A percentile compares a stretch with the other conserved stretches of the same genome.
These are phyloP conservation scores for Malassezia psittaci DNA, from an alignment of 1,284 basidiomycete species.

Conservation along the genomic window DNA sequence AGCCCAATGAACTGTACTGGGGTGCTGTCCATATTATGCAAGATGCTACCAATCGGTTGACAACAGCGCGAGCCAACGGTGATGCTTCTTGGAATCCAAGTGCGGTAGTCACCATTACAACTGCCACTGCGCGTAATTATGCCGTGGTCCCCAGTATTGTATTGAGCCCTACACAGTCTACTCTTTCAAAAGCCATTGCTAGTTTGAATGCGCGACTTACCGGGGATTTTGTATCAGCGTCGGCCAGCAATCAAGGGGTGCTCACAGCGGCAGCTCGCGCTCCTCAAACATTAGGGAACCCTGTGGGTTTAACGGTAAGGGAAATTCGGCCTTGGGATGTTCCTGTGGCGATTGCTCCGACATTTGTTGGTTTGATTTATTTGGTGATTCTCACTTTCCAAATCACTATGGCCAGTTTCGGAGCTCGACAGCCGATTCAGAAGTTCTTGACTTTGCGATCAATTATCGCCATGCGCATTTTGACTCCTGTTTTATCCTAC, in stretches of 20 bases:
- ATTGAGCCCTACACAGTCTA: conserved; percentile 19
- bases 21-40: conserved; percentile 25
- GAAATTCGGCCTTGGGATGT: conserved; percentile 62
- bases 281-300: conserved; percentile 55
- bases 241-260: conserved; percentile 20
- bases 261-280: conserved; percentile 51
- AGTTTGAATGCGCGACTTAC: conserved; percentile 19
- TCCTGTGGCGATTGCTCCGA: conserved; percentile 62
- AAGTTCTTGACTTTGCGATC: conserved; percentile 28
- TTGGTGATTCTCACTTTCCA: conserved; percentile 55
- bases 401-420: conserved; percentile 29
- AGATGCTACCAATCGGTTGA: conserved; percentile 23
- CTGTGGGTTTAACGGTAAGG: conserved; percentile 53
- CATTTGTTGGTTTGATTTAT: conserved; percentile 68
- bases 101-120: conserved; percentile 23
- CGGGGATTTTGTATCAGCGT: conserved; percentile 20
- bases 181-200: conserved; percentile 15
- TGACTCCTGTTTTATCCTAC: conserved; percentile 25
- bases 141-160: conserved; percentile 23
- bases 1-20: conserved; percentile 19
- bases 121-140: conserved; percentile 31
- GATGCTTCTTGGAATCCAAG: conserved; percentile 30
- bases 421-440: conserved; percentile 23
- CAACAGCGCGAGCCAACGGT: conserved; percentile 26
- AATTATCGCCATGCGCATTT: conserved; percentile 28